These are phyloP conservation scores for Coccomyxa sp. DNA, from an alignment of 139 green algal genomes.

Conservation along the genomic window DNA sequence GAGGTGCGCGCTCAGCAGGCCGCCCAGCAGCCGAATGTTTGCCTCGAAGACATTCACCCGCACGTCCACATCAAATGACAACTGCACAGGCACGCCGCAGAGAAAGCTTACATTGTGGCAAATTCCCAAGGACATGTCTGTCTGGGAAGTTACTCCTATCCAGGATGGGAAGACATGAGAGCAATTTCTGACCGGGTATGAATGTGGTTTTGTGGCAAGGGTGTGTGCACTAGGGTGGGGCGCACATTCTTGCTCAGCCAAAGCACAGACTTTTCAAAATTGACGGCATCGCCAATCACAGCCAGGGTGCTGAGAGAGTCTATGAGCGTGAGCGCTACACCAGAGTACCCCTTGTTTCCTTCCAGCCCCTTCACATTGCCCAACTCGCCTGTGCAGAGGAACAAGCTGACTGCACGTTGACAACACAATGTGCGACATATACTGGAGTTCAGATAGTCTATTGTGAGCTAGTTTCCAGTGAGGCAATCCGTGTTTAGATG, in stretches of 20 bases:
- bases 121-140: not conserved
- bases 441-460: too few species aligned
- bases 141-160: constrained; percentile 32
- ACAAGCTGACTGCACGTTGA: not conserved
- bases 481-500: too few species aligned
- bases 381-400: constrained; percentile 7
- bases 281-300: constrained; percentile 6
- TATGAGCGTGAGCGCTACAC: constrained; percentile 19
- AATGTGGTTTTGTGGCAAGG: too few species aligned
- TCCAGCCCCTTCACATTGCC: constrained; percentile 2
- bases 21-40: constrained; percentile 61
- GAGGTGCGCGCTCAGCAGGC: constrained; percentile 51
- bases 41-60: constrained; percentile 58
- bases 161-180: constrained; percentile 31
- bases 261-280: constrained; percentile 11
- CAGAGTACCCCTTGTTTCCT: not conserved
- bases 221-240: too few species aligned
- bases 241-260: constrained; percentile 11
- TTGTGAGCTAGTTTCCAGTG: too few species aligned
- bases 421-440: not conserved
- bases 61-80: constrained; percentile 57
- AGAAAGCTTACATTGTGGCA: not conserved
- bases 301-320: constrained; percentile 17
- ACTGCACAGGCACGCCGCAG: constrained; percentile 12
- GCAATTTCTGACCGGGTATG: constrained; percentile 17